Conservation (phyloP, 768 basidiomycete species). For the Ramaria sp. region DNA sequence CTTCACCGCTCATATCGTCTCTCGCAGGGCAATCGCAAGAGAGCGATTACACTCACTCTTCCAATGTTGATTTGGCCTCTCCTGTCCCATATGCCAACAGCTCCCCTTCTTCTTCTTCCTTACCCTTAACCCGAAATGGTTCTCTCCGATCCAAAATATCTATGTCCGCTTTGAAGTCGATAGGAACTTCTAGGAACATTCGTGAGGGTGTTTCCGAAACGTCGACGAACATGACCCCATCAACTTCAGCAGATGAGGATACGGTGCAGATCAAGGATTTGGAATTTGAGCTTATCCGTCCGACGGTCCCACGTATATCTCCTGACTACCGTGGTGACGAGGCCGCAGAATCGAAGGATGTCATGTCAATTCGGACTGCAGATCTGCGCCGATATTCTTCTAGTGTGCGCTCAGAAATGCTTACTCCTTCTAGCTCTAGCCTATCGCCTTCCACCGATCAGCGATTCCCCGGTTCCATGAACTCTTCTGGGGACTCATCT, state of each 20-base stretch:
- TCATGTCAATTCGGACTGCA: not conserved
- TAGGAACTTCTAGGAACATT: constrained; percentile 18
- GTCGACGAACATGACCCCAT: constrained; percentile 20
- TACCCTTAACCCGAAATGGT: constrained; percentile 22
- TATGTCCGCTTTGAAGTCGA: constrained; percentile 52
- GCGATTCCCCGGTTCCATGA: not conserved
- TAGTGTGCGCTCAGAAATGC: constrained; percentile 9
- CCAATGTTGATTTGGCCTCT: constrained; percentile 27
- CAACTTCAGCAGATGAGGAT: constrained; percentile 25
- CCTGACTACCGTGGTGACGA: not conserved
- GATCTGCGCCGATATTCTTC: constrained; percentile 8
- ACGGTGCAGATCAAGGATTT: constrained; percentile 69
- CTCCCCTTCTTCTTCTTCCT: constrained; percentile 14
- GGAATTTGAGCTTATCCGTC: constrained; percentile 71
- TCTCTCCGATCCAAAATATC: constrained; percentile 53
- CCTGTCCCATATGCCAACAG: constrained; percentile 31
- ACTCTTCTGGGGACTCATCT: not conserved
- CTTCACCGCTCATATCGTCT: constrained; percentile 11
- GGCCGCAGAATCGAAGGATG: constrained; percentile 2
- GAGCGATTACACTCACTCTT: not conserved
- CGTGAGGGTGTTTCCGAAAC: constrained; percentile 21
- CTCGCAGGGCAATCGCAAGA: constrained; percentile 4
- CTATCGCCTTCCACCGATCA: constrained; percentile 9
- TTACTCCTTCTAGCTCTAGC: constrained; percentile 9
- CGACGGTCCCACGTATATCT: constrained; percentile 19